Base-by-base conservation (phyloP, 257 asterid genomes). In the Nicotiana knightiana region DNA sequence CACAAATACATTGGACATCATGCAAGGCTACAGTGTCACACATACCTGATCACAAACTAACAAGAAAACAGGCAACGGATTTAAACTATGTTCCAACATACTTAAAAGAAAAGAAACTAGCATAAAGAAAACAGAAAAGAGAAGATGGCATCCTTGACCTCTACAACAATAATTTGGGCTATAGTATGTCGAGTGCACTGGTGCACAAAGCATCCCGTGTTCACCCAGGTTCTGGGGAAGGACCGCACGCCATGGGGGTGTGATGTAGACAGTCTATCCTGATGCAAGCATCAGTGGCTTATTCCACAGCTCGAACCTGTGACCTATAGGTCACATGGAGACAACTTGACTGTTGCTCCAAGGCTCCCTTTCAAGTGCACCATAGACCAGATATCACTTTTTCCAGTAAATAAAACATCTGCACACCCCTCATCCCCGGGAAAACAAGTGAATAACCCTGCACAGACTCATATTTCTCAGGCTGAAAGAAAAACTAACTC, bases 11-110 rank as follows among this genome's bases (percentile, higher is more conserved):
- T 30, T 2, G 10, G 43, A 64, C 9, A 28, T 64, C n/a, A 64
- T 5, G n/a, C n/a, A 13, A 64, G 6, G 11, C n/a, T 28, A 67
- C 76, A 35, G 76, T 9, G 6, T 9, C 16, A 5, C 76, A 37
- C 26, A 67, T 28, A 32, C n/a, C 43, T 64, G 1, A 64, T 64
- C 70, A 64, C 43, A 28, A 33, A 65, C 8, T 35, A 35, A 6
- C 55, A 18, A 11, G 18, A 28, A 68, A 70, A 48, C n/a, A 70
- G 58, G 24, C 3, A 12, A 13, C 5, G 35, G 57, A 70, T 21
- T 70, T 21, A 43, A 70, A 70, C 77, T 70, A 70, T n/a, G 77
- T 21, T 48, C 6, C 58, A 68, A 13, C 77, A 68, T 1, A 18
- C 53, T 35, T 35, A 9, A 67, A 66, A 67, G 28, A 67, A 67